Conservation (phyloP, 106 monocot genomes). For the Dioscorea dumetorum region DNA sequence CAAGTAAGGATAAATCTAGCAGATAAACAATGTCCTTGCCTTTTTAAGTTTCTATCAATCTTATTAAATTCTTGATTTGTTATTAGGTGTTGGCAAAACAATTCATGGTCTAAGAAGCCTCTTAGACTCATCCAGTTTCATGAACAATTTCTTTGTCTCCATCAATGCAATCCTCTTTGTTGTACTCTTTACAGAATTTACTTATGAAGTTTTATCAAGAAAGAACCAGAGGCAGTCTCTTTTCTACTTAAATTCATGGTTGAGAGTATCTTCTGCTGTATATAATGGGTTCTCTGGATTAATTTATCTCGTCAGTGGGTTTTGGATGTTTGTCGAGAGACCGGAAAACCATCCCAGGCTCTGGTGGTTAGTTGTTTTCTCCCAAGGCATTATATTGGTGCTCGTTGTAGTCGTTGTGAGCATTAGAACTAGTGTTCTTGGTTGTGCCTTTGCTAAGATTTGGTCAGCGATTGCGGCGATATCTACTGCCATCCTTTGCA, state of each 20-base stretch:
- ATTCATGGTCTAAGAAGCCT: slow-evolving; percentile 11
- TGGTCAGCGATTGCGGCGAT: slow-evolving; percentile 17
- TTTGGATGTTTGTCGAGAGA: slow-evolving; percentile 32
- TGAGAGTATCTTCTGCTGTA: slow-evolving; percentile 7
- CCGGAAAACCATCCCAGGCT: slow-evolving; percentile 10
- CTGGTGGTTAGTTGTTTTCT: slow-evolving; percentile 42
- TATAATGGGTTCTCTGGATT: slow-evolving; percentile 40
- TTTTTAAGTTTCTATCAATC: not conserved
- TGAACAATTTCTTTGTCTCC: slow-evolving; percentile 28
- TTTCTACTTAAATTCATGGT: slow-evolving; percentile 16
- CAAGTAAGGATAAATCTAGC: not conserved
- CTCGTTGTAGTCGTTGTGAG: slow-evolving; percentile 17
- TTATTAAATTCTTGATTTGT: not conserved
- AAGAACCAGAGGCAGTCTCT: not conserved
- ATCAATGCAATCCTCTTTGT: slow-evolving; percentile 27
- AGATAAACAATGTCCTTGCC: not conserved
- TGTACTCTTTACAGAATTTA: slow-evolving; percentile 17
- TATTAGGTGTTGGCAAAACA: slow-evolving; percentile 9
- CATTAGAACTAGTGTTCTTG: slow-evolving; percentile 1
- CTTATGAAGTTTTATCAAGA: slow-evolving; percentile 11
- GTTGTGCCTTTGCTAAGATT: slow-evolving; percentile 9
- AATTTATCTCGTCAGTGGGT: slow-evolving; percentile 32
- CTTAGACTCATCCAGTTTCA: slow-evolving; percentile 22
- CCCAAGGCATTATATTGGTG: slow-evolving; percentile 36
- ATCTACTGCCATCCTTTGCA: slow-evolving; percentile 37